Conservation (phyloP, 257 asterid genomes). For the Solanum pinnatisectum region DNA sequence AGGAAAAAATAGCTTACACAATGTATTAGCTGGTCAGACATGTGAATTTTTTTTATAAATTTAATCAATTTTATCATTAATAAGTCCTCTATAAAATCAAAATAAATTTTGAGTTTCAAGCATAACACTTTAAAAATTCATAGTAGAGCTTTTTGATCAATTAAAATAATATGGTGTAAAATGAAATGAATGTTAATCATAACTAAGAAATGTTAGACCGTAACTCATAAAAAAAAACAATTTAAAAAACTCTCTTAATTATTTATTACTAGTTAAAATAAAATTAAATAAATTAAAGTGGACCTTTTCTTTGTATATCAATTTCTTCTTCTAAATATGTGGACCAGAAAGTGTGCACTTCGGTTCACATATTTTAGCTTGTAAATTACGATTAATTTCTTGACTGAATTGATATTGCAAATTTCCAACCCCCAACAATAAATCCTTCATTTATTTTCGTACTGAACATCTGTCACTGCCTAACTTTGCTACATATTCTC, state of each 20-base stretch:
- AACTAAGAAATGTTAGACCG: not conserved
- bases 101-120: not conserved
- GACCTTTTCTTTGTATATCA: not conserved
- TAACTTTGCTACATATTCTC: not conserved
- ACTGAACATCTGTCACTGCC: not conserved
- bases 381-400: not conserved
- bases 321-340: not conserved
- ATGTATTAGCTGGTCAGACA: not conserved
- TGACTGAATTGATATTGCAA: not conserved
- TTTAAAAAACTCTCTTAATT: not conserved
- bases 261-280: no score
- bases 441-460: not conserved
- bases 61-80: not conserved
- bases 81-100: not conserved
- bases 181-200: not conserved
- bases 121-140: not conserved
- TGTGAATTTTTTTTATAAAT: not conserved
- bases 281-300: not conserved
- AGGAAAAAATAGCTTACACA: not conserved
- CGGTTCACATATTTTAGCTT: not conserved
- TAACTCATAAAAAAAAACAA: not conserved
- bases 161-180: not conserved
- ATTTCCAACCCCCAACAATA: not conserved
- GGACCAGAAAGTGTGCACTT: not conserved
- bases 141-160: not conserved